These are phyloP conservation scores for Phyllosticta ampelicida DNA, from an alignment of 2,329 filamentous ascomycete genomes.

Conservation along the genomic window DNA sequence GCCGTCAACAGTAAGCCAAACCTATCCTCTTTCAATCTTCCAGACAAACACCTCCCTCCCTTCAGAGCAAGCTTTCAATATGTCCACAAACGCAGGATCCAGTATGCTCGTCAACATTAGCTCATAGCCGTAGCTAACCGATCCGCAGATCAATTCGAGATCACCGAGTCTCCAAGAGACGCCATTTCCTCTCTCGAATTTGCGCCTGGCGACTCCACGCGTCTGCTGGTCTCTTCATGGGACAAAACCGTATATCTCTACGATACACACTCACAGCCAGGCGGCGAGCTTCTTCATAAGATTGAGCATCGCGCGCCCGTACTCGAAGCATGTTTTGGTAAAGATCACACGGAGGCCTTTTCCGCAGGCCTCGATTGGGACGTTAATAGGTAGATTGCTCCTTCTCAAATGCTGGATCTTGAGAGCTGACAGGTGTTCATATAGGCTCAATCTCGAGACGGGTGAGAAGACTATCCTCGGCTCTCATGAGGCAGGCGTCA, in stretches of 20 bases:
- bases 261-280: constrained; percentile 53
- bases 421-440: constrained; percentile 11
- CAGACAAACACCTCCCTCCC: not conserved
- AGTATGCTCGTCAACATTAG: not conserved
- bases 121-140: not conserved
- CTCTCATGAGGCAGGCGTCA: constrained; percentile 68
- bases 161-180: constrained; percentile 72
- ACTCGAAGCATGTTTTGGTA: constrained; percentile 83
- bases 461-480: constrained; percentile 65
- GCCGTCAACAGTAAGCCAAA: not conserved
- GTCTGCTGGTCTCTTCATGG: constrained; percentile 88
- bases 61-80: not conserved
- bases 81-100: constrained; percentile 8
- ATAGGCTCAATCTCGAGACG: constrained; percentile 58
- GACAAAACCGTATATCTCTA: constrained; percentile 87
- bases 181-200: constrained; percentile 81
- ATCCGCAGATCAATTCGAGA: constrained; percentile 56
- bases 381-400: constrained; percentile 54
- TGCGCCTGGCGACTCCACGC: constrained; percentile 62
- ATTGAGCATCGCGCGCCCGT: constrained; percentile 78
- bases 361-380: constrained; percentile 78
- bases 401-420: not conserved
- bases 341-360: constrained; percentile 72
- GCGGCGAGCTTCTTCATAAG: constrained; percentile 56
- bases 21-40: not conserved